A percentile compares a stretch with the other conserved stretches of the same genome.
Evolutionary conservation across 2,329 filamentous ascomycete species (phyloP).

Genomic region (Aspergillus novofumigatus): DNA sequence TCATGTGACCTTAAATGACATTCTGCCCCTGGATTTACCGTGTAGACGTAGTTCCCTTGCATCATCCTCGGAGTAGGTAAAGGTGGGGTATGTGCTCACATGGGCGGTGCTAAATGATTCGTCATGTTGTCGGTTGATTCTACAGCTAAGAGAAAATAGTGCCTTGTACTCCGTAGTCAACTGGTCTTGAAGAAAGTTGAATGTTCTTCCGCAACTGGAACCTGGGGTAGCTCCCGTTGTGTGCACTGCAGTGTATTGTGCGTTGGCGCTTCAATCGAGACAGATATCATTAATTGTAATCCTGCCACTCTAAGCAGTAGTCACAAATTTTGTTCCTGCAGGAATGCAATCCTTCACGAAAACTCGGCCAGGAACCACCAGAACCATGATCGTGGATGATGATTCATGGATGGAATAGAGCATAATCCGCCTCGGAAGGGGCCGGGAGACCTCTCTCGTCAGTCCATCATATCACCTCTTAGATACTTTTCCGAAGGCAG

Average conservation of each 20-base stretch:
- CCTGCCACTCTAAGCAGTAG: not conserved
- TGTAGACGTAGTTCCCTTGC: not conserved
- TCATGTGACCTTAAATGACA: not conserved
- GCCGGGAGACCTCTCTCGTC: not conserved
- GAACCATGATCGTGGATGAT: not conserved
- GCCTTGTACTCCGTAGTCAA: too few relatives aligned
- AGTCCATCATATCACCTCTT: not conserved
- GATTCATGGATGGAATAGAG: not conserved
- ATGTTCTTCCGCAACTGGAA: not conserved
- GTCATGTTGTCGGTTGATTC: too few relatives aligned
- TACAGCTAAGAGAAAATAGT: too few relatives aligned
- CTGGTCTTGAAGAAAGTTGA: not conserved
- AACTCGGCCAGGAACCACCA: not conserved
- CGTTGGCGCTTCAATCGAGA: not conserved
- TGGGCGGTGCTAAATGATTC: not conserved
- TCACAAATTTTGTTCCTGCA: too few relatives aligned
- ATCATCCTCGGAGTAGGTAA: not conserved
- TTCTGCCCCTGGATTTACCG: not conserved
- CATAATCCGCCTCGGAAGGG: not conserved
- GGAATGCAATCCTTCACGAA: not conserved
- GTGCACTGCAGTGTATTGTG: not conserved
- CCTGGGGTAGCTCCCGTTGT: not conserved
- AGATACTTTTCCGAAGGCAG: not conserved
- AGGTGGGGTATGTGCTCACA: not conserved
- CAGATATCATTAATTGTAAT: not conserved